Evolutionary conservation across 1,284 basidiomycete genomes (phyloP).

Genomic region (Irpex lacteus): DNA sequence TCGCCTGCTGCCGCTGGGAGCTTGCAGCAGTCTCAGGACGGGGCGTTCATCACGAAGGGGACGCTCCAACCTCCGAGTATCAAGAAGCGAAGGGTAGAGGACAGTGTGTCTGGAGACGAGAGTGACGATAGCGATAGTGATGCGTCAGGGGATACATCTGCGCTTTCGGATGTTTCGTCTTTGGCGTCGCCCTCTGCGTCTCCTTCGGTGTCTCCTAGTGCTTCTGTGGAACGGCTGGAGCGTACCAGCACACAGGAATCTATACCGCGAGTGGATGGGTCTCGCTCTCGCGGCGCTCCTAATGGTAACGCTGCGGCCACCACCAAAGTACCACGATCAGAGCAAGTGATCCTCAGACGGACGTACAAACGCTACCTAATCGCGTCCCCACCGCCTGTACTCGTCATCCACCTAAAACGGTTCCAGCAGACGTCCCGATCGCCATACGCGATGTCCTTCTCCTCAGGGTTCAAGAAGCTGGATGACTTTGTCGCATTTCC

Average conservation of each 20-base stretch:
- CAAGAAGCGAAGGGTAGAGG: not conserved
- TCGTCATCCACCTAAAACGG: conserved; percentile 91
- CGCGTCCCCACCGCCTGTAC: conserved; percentile 79
- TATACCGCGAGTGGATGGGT: no score
- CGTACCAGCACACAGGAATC: not conserved
- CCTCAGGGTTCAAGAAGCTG: conserved; percentile 74
- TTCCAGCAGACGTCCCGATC: conserved; percentile 75
- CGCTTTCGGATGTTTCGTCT: conserved; percentile 30
- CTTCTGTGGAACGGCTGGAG: conserved; percentile 25
- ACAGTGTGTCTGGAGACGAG: conserved; percentile 24
- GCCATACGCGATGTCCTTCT: conserved; percentile 50
- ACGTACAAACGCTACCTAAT: conserved; percentile 95
- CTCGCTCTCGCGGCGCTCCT: no score
- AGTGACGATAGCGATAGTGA: conserved; percentile 28
- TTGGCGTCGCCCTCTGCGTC: conserved; percentile 41
- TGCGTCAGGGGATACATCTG: conserved; percentile 28
- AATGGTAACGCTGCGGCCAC: not conserved
- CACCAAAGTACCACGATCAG: conserved; percentile 38
- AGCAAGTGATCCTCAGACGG: conserved; percentile 72
- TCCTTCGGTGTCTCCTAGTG: conserved; percentile 31
- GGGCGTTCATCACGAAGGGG: not conserved
- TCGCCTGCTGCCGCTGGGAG: conserved; percentile 2
- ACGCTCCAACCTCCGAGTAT: conserved; percentile 8
- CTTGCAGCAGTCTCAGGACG: not conserved
- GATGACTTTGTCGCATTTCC: conserved; percentile 91